Evolutionary conservation across 2,329 filamentous ascomycete genomes (phyloP), one percentile per base, ranked within the genome.

Genomic region (Talaromyces pinophilus): DNA sequence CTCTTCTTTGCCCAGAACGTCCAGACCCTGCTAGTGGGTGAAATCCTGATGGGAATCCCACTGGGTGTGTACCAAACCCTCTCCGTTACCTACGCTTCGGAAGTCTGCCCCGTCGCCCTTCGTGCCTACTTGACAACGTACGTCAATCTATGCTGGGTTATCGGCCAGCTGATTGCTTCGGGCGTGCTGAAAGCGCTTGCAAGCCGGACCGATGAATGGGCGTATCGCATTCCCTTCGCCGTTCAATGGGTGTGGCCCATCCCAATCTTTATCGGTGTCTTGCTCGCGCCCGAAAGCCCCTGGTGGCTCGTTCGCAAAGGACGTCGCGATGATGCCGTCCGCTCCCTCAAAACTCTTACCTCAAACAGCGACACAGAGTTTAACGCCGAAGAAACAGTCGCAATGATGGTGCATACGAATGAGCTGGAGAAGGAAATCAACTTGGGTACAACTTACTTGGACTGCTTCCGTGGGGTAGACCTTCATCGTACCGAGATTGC

Each of bases 351-450:
- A 69, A 22, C 35, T 5, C 55, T 59, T 44, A 59, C 75, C 11
- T 72, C 75, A 6, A 17, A 28, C 19, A 68, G 70, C 1, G 88
- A 92, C 67, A 88, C 87, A 0, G 85, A 90, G 67, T 93, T 94
- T 71, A 87, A 96, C 73, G 86, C 90, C 13, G 90, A 96, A 68
- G 91, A 95, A 79, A 95, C 91, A 0, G 83, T 96, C 60, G 89
- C 91, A 72, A 95, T 96, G 92, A 96, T 97, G 90, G 87, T 92
- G 0, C 91, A 95, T 74, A 96, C 92, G 0, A 93, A 90, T 0
- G 90, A 90, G 0, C 82, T 96, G n/a, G 93, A 96, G 76, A 85
- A 91, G 73, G 82, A 87, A 78, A 90, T 92, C 64, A 92, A 90
- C 2, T 81, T 82, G 7, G 92, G 92, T 33, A 87, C 91, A 5